A percentile compares a stretch with the other conserved stretches of the same genome.
Conservation (phyloP, 768 basidiomycete genomes). For the Obba rivulosa region DNA sequence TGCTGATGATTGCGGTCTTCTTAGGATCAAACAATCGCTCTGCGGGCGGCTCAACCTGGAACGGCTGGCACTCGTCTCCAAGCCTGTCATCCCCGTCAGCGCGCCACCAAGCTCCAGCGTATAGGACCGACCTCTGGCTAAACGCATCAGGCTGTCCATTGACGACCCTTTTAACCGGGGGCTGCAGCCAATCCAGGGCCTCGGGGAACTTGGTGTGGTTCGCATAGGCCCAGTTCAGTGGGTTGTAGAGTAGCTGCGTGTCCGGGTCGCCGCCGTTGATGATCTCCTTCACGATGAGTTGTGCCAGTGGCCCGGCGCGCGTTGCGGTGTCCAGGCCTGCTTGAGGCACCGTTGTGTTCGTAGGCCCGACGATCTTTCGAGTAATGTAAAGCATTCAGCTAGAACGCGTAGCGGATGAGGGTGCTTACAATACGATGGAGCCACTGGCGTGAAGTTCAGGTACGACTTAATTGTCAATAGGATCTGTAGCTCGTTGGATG, state of each 20-base stretch:
- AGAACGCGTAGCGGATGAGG: neutral
- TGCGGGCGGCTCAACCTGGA: constrained; percentile 31
- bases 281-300: constrained; percentile 41
- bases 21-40: constrained; percentile 42
- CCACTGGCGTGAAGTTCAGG: too few relatives aligned
- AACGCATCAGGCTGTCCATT: constrained; percentile 48
- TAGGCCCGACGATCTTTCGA: constrained; percentile 43
- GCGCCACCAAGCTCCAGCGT: neutral
- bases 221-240: constrained; percentile 42
- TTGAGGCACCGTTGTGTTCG: constrained; percentile 45
- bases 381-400: too few relatives aligned
- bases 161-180: constrained; percentile 35
- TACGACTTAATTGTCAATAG: neutral
- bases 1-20: constrained; percentile 50
- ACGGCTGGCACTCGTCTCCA: constrained; percentile 31
- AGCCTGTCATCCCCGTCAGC: constrained; percentile 15
- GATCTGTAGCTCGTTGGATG: neutral
- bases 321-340: constrained; percentile 48
- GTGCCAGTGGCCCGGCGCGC: constrained; percentile 45
- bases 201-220: constrained; percentile 38
- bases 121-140: constrained; percentile 29
- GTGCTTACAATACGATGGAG: constrained; percentile 34
- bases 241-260: constrained; percentile 41
- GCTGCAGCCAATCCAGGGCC: constrained; percentile 42
- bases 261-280: constrained; percentile 39